Evolutionary conservation across 805 yeast species (phyloP), one percentile per base, ranked within the genome.

Genomic region (Debaryomyces maramus): DNA sequence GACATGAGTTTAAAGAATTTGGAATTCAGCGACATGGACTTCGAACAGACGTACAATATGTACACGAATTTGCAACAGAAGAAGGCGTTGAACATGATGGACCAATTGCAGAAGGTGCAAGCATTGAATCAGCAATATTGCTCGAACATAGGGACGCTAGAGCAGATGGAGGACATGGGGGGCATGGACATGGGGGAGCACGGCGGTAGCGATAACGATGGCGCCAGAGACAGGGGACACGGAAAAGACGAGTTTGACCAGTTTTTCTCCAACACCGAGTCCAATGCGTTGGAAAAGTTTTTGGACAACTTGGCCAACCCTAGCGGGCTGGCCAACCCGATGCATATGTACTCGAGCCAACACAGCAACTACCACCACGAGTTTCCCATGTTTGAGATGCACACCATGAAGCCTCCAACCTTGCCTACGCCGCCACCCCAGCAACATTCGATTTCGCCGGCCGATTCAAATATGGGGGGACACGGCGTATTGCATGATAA

Each of bases 41-140:
- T 70, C 38, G 74, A 70, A 56, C 72, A 69, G 53, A 73, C 73
- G 9, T 70, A 67, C 45, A 46, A 56, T 23, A 61, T 67, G 65
- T 70, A 68, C 52, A 52, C 59, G 29, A 58, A 56, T 30, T 49
- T 68, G 35, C 73, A 69, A 47, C 70, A 66, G 35, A 66, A 65
- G 36, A 52, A 58, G 30, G 72, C 72, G 16, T 16, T 56, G 16
- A 47, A 46, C 23, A 64, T 62, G 15, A 55, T 69, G 14, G 73
- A 67, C 40, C 61, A 61, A 39, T 62, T 70, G 43, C 66, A 67
- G 40, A 58, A 58, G 46, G 69, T 61, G 1, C 73, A 68, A 51
- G 52, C 49, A 47, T 48, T 56, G 40, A 60, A 59, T 47, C 56
- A 50, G 34, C 57, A 53, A 28, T 54, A 46, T 33, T 26, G 22